Evolutionary conservation across 441 rosid genomes (phyloP).

Genomic region (Croton setiger): DNA sequence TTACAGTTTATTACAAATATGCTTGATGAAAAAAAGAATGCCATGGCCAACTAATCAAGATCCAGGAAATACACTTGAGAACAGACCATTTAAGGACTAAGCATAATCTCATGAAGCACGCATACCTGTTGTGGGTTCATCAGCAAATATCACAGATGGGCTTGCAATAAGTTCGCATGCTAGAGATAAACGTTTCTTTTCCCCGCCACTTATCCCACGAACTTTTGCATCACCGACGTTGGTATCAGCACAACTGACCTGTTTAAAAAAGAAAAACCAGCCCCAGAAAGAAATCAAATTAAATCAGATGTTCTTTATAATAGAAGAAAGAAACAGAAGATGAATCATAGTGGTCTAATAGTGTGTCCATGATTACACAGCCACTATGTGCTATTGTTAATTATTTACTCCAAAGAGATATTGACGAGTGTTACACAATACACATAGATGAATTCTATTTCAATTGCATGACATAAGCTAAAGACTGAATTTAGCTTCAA

Average conservation of each 20-base stretch:
- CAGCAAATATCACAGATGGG: constrained; percentile 95
- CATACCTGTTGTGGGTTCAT: constrained; percentile 95
- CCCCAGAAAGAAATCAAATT: constrained; percentile 18
- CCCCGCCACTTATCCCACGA: constrained; percentile 98
- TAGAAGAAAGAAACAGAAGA: neutral
- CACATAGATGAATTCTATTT: neutral
- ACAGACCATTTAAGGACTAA: constrained; percentile 2
- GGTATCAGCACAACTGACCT: constrained; percentile 87
- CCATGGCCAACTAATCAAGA: neutral
- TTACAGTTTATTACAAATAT: too few species aligned
- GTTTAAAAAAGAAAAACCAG: constrained; percentile 25
- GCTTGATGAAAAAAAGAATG: neutral
- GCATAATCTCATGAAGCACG: constrained; percentile 18
- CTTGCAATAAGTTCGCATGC: constrained; percentile 98
- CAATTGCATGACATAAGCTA: neutral
- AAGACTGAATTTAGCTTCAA: neutral
- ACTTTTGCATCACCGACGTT: constrained; percentile 92
- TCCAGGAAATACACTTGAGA: neutral
- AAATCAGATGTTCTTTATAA: neutral
- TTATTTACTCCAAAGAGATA: neutral
- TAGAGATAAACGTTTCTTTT: constrained; percentile 78
- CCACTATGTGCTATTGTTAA: neutral
- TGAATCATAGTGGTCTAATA: neutral
- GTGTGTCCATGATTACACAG: too few species aligned
- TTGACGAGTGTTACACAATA: neutral